phyloP scores from a whole-genome alignment of 805 yeast genomes.

The Wickerhamomyces sydowiorum region DNA sequence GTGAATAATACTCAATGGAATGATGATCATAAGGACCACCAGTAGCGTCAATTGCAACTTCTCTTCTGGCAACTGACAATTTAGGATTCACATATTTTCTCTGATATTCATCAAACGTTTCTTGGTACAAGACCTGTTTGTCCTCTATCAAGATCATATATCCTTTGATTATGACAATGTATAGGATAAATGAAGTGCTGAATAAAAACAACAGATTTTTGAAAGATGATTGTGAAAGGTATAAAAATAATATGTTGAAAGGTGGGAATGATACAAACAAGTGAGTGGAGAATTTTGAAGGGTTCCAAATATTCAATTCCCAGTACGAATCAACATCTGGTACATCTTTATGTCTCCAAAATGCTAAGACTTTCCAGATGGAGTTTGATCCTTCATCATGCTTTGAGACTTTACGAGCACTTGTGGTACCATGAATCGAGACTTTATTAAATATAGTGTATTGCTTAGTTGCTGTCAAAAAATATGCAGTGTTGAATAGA shows the following conservation, averaged over 20 bases:
- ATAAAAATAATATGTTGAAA: constrained; percentile 38
- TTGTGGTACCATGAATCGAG: constrained; percentile 7
- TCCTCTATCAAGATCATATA: constrained; percentile 49
- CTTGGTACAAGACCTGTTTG: constrained; percentile 53
- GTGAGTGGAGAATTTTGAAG: constrained; percentile 49
- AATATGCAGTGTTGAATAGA: constrained; percentile 13
- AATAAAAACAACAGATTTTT: constrained; percentile 29
- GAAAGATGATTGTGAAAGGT: constrained; percentile 31
- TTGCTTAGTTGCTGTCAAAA: constrained; percentile 19
- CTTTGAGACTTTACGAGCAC: constrained; percentile 15
- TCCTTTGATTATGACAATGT: constrained; percentile 32
- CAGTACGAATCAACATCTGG: constrained; percentile 33
- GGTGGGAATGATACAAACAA: constrained; percentile 58
- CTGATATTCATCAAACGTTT: constrained; percentile 58
- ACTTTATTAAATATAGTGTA: constrained; percentile 21
- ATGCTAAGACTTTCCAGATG: not conserved
- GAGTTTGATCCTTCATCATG: constrained; percentile 1
- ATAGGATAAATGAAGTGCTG: constrained; percentile 31
- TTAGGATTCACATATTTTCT: constrained; percentile 58
- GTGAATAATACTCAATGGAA: constrained; percentile 24
- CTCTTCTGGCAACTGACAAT: constrained; percentile 44
- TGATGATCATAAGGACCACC: constrained; percentile 22
- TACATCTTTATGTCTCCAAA: constrained; percentile 2
- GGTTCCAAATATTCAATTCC: constrained; percentile 63
- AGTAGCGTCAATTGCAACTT: constrained; percentile 59